A percentile compares a stretch with the other conserved stretches of the same genome.
Conservation (phyloP, 768 basidiomycete species). For the Leucogyrophana mollusca region DNA sequence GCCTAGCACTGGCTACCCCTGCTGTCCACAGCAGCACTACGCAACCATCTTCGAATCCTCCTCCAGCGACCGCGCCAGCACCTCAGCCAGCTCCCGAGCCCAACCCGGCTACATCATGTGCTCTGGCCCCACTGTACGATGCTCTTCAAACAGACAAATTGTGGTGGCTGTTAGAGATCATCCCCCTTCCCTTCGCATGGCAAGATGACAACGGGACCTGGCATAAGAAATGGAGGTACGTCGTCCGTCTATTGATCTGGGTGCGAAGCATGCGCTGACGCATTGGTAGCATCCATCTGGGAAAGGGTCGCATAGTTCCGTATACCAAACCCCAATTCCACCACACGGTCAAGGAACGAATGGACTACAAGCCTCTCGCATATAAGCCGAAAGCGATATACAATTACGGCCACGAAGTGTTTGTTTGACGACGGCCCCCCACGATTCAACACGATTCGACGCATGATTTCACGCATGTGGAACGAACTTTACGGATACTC, state of each 20-base stretch:
- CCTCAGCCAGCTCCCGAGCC: neutral
- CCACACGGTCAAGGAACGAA: slow-evolving; percentile 58
- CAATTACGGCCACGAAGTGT: slow-evolving; percentile 44
- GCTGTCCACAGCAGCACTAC: neutral
- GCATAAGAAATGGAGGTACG: slow-evolving; percentile 57
- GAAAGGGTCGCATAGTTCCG: slow-evolving; percentile 52
- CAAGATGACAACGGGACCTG: slow-evolving; percentile 57
- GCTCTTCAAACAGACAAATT: slow-evolving; percentile 36
- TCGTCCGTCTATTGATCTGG: slow-evolving; percentile 4
- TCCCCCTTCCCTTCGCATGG: slow-evolving; percentile 53
- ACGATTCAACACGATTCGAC: too few species aligned
- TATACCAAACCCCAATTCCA: slow-evolving; percentile 57
- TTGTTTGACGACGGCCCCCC: slow-evolving; percentile 34
- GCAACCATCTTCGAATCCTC: neutral
- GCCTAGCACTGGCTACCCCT: neutral
- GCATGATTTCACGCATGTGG: too few species aligned
- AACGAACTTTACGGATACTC: too few species aligned
- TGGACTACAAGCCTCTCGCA: slow-evolving; percentile 41
- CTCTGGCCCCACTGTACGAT: slow-evolving; percentile 56
- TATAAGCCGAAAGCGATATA: slow-evolving; percentile 63
- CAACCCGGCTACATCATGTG: slow-evolving; percentile 20
- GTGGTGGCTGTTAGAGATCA: slow-evolving; percentile 77
- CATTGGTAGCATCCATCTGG: slow-evolving; percentile 41
- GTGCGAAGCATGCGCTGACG: neutral
- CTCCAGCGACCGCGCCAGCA: neutral